These are phyloP conservation scores for Zizania palustris DNA, from an alignment of 202 grass and related monocot genomes.

Conservation along the genomic window DNA sequence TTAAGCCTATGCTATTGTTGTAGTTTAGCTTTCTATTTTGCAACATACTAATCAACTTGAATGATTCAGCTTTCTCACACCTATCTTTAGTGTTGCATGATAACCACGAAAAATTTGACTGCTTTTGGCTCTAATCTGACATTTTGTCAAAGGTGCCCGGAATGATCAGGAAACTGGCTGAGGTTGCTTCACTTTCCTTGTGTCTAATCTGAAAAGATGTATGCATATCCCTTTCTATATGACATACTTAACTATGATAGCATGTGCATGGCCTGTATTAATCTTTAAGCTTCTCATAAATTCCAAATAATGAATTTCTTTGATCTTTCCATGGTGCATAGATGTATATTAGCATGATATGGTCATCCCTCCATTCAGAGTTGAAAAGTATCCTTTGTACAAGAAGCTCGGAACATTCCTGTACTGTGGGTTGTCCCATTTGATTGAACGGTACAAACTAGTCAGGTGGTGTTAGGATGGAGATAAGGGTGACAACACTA, in stretches of 20 bases:
- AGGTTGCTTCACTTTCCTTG: background rate
- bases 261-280: background rate
- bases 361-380: background rate
- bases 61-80: constrained; percentile 16
- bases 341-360: constrained; percentile 22
- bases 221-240: background rate
- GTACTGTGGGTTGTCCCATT: constrained; percentile 13
- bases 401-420: constrained; percentile 17
- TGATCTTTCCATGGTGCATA: constrained; percentile 21
- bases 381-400: background rate
- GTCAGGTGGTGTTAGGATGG: background rate
- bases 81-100: constrained; percentile 17
- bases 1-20: constrained; percentile 5
- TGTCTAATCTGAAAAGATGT: background rate
- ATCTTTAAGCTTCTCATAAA: background rate
- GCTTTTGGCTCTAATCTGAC: constrained; percentile 14
- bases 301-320: background rate
- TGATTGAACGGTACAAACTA: constrained; percentile 22
- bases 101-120: constrained; percentile 14
- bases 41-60: constrained; percentile 14
- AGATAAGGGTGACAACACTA: too few relatives aligned
- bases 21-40: constrained; percentile 34
- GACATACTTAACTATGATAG: background rate
- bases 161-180: background rate
- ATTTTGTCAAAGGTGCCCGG: background rate